Evolutionary conservation across 352 stramenopile genomes (phyloP).

Genomic region (Elongisporangium anandrum): DNA sequence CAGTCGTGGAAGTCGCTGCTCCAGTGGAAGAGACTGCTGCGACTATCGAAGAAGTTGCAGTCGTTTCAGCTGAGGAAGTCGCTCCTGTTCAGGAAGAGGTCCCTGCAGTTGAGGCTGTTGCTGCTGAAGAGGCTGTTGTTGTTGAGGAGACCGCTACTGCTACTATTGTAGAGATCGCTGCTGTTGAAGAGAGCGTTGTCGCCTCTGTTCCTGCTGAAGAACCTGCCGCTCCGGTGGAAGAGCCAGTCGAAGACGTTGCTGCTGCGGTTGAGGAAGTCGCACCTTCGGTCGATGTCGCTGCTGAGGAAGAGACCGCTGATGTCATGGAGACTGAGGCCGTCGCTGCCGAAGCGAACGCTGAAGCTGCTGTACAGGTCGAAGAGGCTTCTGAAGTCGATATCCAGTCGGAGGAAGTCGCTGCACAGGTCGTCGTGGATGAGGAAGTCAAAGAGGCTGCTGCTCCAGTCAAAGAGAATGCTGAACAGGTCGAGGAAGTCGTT

Average conservation of each 20-base stretch:
- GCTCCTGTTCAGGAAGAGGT: too few species aligned
- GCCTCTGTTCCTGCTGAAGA: constrained; percentile 2
- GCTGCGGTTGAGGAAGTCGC: constrained; percentile 1
- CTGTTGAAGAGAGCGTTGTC: too few species aligned
- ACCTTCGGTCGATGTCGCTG: too few species aligned
- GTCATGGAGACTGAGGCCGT: background rate
- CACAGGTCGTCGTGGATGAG: background rate
- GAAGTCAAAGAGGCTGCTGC: constrained; percentile 1
- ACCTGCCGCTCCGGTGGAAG: constrained; percentile 2
- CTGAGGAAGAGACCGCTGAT: too few species aligned
- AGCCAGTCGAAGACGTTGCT: constrained; percentile 6
- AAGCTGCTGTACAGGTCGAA: constrained; percentile 2
- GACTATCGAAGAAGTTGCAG: background rate
- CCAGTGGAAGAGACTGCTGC: background rate
- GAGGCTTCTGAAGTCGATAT: background rate
- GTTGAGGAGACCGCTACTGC: too few species aligned
- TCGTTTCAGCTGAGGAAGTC: too few species aligned
- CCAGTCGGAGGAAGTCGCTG: constrained; percentile 2
- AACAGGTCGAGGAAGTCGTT: background rate
- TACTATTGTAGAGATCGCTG: too few species aligned
- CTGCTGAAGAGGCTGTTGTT: too few species aligned
- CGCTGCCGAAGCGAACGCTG: constrained; percentile 1
- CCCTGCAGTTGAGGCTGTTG: too few species aligned
- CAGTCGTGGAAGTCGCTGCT: constrained; percentile 2
- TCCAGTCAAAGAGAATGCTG: background rate